These are phyloP conservation scores for Saksenaea oblongispora DNA, from an alignment of 371 early-diverging fungal genomes.

Conservation along the genomic window DNA sequence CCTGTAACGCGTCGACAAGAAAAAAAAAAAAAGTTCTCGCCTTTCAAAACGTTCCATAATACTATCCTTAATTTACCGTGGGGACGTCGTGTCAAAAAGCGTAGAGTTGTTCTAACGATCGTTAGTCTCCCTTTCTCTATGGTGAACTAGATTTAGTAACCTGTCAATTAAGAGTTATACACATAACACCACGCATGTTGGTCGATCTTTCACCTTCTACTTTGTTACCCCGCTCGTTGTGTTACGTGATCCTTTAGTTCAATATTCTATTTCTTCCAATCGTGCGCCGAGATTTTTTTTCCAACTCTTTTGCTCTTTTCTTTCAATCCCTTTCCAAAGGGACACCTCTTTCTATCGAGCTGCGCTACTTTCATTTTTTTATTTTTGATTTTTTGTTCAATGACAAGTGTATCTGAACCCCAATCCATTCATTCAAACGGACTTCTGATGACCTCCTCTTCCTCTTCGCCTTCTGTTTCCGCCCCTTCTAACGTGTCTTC, in stretches of 20 bases:
- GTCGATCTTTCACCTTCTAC: background rate
- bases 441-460: background rate
- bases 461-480: background rate
- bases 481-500: background rate
- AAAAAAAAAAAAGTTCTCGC: conserved; percentile 4
- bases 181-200: background rate
- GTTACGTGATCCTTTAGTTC: background rate
- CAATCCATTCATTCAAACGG: conserved; percentile 4
- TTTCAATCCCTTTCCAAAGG: background rate
- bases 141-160: background rate
- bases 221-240: conserved; percentile 3
- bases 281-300: background rate
- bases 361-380: background rate
- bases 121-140: background rate
- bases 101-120: background rate
- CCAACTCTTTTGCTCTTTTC: background rate
- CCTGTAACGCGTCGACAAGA: conserved; percentile 1
- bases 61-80: background rate
- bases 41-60: conserved; percentile 1
- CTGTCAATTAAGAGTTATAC: background rate
- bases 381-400: background rate
- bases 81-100: background rate
- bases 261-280: conserved; percentile 5
- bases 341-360: background rate
- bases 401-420: background rate